Evolutionary conservation across 2,329 filamentous ascomycete species (phyloP), one percentile per base, ranked within the genome.

Genomic region (Talaromyces pinophilus): DNA sequence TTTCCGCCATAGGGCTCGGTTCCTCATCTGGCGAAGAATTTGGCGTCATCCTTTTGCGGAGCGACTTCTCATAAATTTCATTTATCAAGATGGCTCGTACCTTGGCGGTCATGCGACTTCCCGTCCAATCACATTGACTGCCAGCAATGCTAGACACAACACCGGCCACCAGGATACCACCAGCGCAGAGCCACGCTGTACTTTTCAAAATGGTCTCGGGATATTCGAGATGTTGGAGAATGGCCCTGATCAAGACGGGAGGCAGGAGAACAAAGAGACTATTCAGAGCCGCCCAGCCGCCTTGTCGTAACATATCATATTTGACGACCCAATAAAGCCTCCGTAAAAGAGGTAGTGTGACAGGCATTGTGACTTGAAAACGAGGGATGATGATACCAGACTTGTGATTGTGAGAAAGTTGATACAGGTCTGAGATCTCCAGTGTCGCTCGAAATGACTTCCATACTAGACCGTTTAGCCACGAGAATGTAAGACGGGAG

Each of bases 41-140:
- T 15, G 28, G n/a, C 22, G 61, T 33, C 22, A 63, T 50, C 10
- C 35, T 28, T 42, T 63, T 63, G 11, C 48, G 46, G 5, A 63
- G 48, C 11, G 40, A 30, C 10, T 63, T 63, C 4, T 19, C 40
- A 35, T 63, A 63, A 19, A 63, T 63, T n/a, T 63, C 61, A n/a
- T 55, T 55, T 17, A 63, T 25, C 22, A 63, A 17, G 5, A 54
- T 28, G 13, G 61, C 19, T 33, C 61, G 61, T 38, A 63, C 2
- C 22, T 55, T 55, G 5, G 48, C 48, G 8, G 17, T 22, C 15
- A 40, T 55, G 15, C 25, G 48, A 19, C n/a, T 48, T 13, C 61
- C 61, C 17, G 17, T 63, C 61, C 61, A 63, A 10, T 44, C 48
- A 25, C 48, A 40, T 28, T 55, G 61, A n/a, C 61, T 38, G 28